phyloP scores from a whole-genome alignment of 306 rosid species.

The Adenanthera pavonina region DNA sequence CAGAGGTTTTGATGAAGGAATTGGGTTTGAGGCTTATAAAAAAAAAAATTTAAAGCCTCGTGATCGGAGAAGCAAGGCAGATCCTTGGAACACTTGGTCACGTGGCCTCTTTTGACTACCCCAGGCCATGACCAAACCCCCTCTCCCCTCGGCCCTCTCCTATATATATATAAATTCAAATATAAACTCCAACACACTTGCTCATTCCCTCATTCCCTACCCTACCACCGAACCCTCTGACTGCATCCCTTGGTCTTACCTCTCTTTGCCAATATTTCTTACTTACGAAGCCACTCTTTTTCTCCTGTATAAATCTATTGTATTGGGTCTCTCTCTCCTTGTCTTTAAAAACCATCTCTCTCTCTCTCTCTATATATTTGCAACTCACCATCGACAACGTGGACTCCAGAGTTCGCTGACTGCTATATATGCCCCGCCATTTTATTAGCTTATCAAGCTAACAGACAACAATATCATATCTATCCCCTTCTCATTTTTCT shows the following conservation, averaged over 20 bases:
- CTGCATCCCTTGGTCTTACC: conserved; percentile 43
- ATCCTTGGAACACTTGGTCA: conserved; percentile 88
- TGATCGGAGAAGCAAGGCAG: conserved; percentile 99
- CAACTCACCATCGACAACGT: conserved; percentile 65
- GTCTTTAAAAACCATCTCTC: too few relatives aligned
- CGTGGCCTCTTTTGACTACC: conserved; percentile 94
- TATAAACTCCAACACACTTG: conserved; percentile 24
- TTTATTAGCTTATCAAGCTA: conserved; percentile 60
- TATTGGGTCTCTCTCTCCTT: too few relatives aligned
- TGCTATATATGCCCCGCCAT: conserved; percentile 48
- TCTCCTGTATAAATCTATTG: background rate
- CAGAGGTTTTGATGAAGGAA: conserved; percentile 51
- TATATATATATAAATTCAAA: conserved; percentile 34
- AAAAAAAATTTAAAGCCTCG: conserved; percentile 59
- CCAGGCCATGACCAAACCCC: conserved; percentile 56
- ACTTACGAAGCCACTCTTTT: conserved; percentile 10
- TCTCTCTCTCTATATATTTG: conserved; percentile 47
- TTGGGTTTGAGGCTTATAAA: conserved; percentile 49
- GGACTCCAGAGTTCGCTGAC: conserved; percentile 79
- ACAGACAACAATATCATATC: too few relatives aligned
- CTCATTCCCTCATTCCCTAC: conserved; percentile 24
- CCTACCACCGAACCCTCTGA: conserved; percentile 39
- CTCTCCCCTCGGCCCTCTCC: too few relatives aligned
- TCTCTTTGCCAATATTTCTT: background rate
- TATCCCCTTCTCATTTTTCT: conserved; percentile 42